phyloP scores from a whole-genome alignment of 2,329 filamentous ascomycete genomes.

The Phialophora tarda region DNA sequence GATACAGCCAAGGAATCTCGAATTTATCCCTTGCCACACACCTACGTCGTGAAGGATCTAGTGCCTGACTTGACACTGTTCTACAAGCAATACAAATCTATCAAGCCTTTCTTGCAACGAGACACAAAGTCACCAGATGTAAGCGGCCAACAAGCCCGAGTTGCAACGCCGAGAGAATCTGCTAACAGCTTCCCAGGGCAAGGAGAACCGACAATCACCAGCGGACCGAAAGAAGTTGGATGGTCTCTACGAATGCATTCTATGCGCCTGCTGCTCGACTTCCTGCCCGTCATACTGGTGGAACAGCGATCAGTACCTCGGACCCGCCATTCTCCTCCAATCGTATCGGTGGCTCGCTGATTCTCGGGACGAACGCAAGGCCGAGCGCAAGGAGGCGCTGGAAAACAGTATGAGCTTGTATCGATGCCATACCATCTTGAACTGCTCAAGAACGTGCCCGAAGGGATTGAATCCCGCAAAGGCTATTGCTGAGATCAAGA shows the following conservation, averaged over 20 bases:
- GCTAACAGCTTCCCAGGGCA: slow-evolving; percentile 65
- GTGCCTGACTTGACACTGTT: slow-evolving; percentile 97
- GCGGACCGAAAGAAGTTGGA: slow-evolving; percentile 96
- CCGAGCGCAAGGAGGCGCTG: slow-evolving; percentile 84
- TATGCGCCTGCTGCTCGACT: slow-evolving; percentile 98
- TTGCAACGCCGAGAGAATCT: slow-evolving; percentile 13
- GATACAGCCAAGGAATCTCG: slow-evolving; percentile 81
- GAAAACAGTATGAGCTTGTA: slow-evolving; percentile 99
- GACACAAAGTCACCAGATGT: slow-evolving; percentile 83
- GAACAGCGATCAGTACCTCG: slow-evolving; percentile 98
- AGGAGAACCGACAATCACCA: slow-evolving; percentile 88
- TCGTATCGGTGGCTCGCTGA: slow-evolving; percentile 98
- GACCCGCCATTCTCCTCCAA: slow-evolving; percentile 92
- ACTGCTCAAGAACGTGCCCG: slow-evolving; percentile 96
- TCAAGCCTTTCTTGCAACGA: slow-evolving; percentile 97
- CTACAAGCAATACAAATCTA: slow-evolving; percentile 99
- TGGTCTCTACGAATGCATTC: slow-evolving; percentile 98
- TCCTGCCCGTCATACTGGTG: slow-evolving; percentile 99
- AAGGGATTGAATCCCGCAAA: slow-evolving; percentile 97
- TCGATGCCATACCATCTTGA: slow-evolving; percentile 98
- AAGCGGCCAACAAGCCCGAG: slow-evolving; percentile 46
- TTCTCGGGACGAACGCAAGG: slow-evolving; percentile 87
- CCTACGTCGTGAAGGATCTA: slow-evolving; percentile 98
- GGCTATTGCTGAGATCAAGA: slow-evolving; percentile 98
- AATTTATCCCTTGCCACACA: slow-evolving; percentile 97